Evolutionary conservation across 768 basidiomycete genomes (phyloP), one percentile per base, ranked within the genome.

Genomic region (Termitomyces bulborhizus): DNA sequence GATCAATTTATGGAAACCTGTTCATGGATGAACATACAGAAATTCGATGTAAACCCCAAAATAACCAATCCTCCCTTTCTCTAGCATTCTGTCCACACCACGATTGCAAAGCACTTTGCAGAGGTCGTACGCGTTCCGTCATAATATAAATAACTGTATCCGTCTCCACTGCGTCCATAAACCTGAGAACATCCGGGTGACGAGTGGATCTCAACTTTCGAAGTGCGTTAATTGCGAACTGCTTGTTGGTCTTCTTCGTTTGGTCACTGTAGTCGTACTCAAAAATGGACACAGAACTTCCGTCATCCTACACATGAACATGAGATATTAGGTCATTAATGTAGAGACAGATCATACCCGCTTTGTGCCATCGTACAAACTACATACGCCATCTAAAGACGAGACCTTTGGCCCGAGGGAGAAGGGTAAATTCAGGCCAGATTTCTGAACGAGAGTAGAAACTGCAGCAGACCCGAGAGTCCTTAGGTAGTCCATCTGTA

Each of bases 141-240:
- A 98, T 90, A 63, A 99, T 90, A 68, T 91, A 88, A 42, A 98
- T 81, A 0, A 81, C 81, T 12, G 82, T 81, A 50, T 98, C 97
- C 1, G 93, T 88, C 68, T 98, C 95, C 16, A 92, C 83, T 1
- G 82, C 91, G 59, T 98, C 97, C 75, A 99, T 83, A 71, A 95
- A 98, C 67, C 90, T 95, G 62, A 99, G 82, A 1, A 98, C 83
- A 69, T 98, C 94, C 0, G 97, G 97, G 76, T 99, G 97, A 36
- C 97, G 84, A 8, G 87, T 90, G 3, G 90, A 88, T 42, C 95
- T 82, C 13, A 98, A 76, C 68, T 96, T 98, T 54, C 89, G 85
- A 46, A 98, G 73, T 1, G 93, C 84, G 70, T 98, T 99, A 65
- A 84, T 85, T 3, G 95, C 96, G 16, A 98, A 78, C 1, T 85